Evolutionary conservation across 1,284 basidiomycete species (phyloP), one percentile per base, ranked within the genome.

Genomic region (Leccinum fallax): DNA sequence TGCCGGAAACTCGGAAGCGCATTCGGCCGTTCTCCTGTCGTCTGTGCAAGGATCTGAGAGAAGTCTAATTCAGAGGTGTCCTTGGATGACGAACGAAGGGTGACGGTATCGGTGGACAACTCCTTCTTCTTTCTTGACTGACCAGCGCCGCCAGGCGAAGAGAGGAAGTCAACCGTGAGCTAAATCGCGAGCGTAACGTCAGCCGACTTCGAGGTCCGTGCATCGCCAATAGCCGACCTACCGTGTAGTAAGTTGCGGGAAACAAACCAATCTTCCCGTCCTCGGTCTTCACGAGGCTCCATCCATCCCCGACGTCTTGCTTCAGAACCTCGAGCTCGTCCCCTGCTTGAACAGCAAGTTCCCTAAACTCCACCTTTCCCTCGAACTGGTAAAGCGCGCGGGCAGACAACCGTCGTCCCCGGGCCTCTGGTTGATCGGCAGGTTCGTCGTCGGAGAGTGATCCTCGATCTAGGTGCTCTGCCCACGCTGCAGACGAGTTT

Each of bases 401-500:
- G 19, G 89, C 91, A 40, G 82, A 76, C 43, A 80, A 79, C 34
- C 74, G 69, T 40, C 78, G 77, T 24, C 71, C 76, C 16, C 80
- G 77, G 21, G 80, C 76, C 10, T 74, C 77, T 3, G 67, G 68
- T 21, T 74, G 69, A 53, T 74, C 71, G 15, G 71, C 69, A 13
- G 77, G 74, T 40, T 81, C 80, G 21, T 79, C 79, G 61, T 81
- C 79, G 3, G 78, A 79, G 40, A 77, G 70, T 28, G 76, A 76
- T 5, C 64, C 72, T 9, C 77, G 76, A 62, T 82, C 80, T 9
- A 85, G 77, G 62, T 85, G 83, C 61, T 84, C 87, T 15, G 88
- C 88, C 90, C 89, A 92, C 6, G 88, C 90, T 2, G 81, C 75
- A 1, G 90, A 92, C 4, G 88, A 82, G 74, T 92, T 90, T 72